Conservation (phyloP, 1,139 yeast genomes). For the Sugiyamaella grinbergsii region DNA sequence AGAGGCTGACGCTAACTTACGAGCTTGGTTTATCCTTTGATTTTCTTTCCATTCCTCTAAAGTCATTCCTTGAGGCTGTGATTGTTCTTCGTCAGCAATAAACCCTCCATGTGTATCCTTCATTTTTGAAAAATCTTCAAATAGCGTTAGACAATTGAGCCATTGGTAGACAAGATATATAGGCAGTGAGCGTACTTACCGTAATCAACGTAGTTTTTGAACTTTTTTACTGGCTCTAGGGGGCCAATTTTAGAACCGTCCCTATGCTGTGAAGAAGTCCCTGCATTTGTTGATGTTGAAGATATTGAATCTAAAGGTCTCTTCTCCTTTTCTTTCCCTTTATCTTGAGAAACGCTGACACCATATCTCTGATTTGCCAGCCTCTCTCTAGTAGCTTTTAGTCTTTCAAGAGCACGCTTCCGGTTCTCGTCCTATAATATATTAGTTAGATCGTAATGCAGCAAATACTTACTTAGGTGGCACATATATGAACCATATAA, state of each 20-base stretch:
- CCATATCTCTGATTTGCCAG: constrained; percentile 29
- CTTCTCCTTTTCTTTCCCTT: constrained; percentile 13
- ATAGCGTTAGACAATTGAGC: constrained; percentile 4
- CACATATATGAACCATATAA: no score
- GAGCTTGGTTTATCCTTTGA: constrained; percentile 43
- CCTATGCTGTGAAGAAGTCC: constrained; percentile 23
- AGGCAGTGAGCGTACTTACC: constrained; percentile 39
- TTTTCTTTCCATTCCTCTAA: constrained; percentile 79
- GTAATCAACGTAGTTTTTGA: constrained; percentile 76
- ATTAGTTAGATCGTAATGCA: not conserved
- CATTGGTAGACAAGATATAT: no score
- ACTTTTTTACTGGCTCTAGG: constrained; percentile 36
- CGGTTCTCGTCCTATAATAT: constrained; percentile 53
- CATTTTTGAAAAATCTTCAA: constrained; percentile 73
- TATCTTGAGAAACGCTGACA: not conserved
- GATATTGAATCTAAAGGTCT: constrained; percentile 12
- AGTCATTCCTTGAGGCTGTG: constrained; percentile 48
- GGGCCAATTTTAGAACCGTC: constrained; percentile 30
- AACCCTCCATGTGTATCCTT: constrained; percentile 88
- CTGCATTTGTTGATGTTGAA: constrained; percentile 9
- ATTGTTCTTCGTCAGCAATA: constrained; percentile 52
- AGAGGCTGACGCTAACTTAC: no score
- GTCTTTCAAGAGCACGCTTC: constrained; percentile 58
- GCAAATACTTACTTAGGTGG: no score
- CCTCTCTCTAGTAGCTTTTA: constrained; percentile 50